These are phyloP conservation scores for Psilocybe azurescens DNA, from an alignment of 768 basidiomycete species.

Conservation along the genomic window DNA sequence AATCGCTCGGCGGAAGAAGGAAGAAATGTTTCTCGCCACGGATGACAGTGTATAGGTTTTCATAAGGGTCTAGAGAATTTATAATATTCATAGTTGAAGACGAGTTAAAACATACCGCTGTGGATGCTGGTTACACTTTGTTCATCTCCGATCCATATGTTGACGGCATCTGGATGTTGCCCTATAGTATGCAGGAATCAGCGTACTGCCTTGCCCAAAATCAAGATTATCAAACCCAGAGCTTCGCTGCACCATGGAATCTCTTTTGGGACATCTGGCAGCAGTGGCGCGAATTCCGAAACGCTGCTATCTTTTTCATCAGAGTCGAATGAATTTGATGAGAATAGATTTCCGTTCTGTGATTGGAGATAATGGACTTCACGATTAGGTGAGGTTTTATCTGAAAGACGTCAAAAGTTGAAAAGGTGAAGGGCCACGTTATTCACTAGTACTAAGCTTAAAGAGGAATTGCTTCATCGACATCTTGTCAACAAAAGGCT, in stretches of 20 bases:
- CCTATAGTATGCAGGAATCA: conserved; percentile 38
- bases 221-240: conserved; percentile 56
- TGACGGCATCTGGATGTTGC: conserved; percentile 82
- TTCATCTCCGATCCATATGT: conserved; percentile 88
- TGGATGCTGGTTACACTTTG: conserved; percentile 86
- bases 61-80: conserved; percentile 73
- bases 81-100: background rate
- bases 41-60: conserved; percentile 91
- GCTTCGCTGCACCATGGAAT: conserved; percentile 80
- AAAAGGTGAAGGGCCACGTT: conserved; percentile 11
- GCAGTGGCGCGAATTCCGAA: conserved; percentile 69
- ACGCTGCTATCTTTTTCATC: conserved; percentile 20
- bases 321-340: conserved; percentile 44
- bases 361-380: conserved; percentile 82
- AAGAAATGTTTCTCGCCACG: conserved; percentile 87
- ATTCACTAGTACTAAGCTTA: conserved; percentile 29
- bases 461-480: conserved; percentile 60
- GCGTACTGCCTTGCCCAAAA: background rate
- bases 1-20: conserved; percentile 88
- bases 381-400: conserved; percentile 28
- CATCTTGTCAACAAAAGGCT: conserved; percentile 76
- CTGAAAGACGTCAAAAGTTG: background rate
- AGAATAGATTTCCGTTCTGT: conserved; percentile 89
- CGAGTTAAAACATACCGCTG: conserved; percentile 57
- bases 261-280: conserved; percentile 69